Evolutionary conservation across 2,329 filamentous ascomycete genomes (phyloP), one percentile per base, ranked within the genome.

Genomic region (Lomentospora prolificans): DNA sequence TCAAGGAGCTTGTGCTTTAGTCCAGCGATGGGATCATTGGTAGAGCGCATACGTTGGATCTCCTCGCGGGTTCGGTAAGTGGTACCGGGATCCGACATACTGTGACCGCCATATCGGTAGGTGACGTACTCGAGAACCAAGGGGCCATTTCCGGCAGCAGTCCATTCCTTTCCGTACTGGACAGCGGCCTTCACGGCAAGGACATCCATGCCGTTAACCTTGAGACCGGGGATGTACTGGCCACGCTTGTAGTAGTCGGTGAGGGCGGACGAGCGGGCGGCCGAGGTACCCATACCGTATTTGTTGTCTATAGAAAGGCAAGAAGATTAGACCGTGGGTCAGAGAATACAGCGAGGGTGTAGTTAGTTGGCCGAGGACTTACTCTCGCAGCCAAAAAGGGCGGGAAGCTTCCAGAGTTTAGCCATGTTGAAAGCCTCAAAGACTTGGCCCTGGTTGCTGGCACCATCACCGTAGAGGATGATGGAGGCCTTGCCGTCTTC

Each of bases 361-460:
- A 24, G 51, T 30, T 12, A 14, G 36, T 22, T 4, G 17, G 33
- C 8, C 9, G 24, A 24, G 46, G 27, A 83, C 90, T 72, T 78
- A 96, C 91, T 99, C 81, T 99, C 94, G 74, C 94, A 99, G 64
- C 90, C 91, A 70, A 99, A 99, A 64, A 99, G 87, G 64, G 91
- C 84, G 56, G 94, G 94, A 51, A 99, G 80, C 66, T 94, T 91
- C 94, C 94, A 99, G 63, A 99, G 85, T 83, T 97, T 97, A 61
- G 94, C 94, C 94, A 99, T 99, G 86, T 99, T 99, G 84, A 95
- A 99, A 60, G 94, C 91, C 81, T 99, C 94, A 68, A 99, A 99
- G 65, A 99, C 94, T 77, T 99, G 94, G 62, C 94, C 94, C 80
- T 99, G 94, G 81, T 99, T 99, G 80, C 87, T 89, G 63, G 94